These are phyloP conservation scores for Aquanectria penicillioides DNA, from an alignment of 2,329 filamentous ascomycete species.

Conservation along the genomic window DNA sequence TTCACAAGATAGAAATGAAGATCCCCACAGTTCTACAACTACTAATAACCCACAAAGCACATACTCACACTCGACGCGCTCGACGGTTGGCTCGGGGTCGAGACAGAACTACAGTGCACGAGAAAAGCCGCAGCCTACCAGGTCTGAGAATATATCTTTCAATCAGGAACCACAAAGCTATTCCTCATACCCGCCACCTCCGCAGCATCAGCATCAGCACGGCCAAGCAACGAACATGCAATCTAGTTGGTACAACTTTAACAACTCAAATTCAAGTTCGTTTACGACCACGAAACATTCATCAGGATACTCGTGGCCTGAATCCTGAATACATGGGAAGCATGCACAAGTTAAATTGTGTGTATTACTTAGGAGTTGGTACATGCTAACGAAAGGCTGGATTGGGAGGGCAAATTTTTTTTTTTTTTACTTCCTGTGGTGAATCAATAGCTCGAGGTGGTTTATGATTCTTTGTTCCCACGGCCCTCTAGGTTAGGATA, in stretches of 20 bases:
- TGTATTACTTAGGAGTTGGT: background rate
- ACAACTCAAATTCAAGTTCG: constrained; percentile 31
- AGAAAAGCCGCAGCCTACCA: constrained; percentile 22
- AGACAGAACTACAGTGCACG: constrained; percentile 38
- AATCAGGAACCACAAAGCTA: constrained; percentile 29
- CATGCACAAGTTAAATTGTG: background rate
- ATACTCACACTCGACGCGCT: constrained; percentile 27
- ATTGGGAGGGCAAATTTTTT: background rate
- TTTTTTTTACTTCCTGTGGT: background rate
- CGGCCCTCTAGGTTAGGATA: too few relatives aligned
- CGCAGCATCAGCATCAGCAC: constrained; percentile 33
- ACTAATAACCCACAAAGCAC: constrained; percentile 27
- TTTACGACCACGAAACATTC: constrained; percentile 32
- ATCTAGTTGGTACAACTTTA: constrained; percentile 41
- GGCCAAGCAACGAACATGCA: constrained; percentile 31
- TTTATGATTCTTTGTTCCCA: too few relatives aligned
- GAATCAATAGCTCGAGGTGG: too few relatives aligned
- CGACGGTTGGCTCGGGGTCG: constrained; percentile 23
- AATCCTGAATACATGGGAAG: constrained; percentile 1
- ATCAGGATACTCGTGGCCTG: constrained; percentile 39
- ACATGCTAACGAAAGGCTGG: background rate
- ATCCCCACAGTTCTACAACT: constrained; percentile 22
- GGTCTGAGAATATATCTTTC: constrained; percentile 24
- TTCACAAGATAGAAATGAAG: constrained; percentile 27
- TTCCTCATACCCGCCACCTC: constrained; percentile 26